These are phyloP conservation scores for Penicillium oxalicum DNA, from an alignment of 2,329 filamentous ascomycete species.

Conservation along the genomic window DNA sequence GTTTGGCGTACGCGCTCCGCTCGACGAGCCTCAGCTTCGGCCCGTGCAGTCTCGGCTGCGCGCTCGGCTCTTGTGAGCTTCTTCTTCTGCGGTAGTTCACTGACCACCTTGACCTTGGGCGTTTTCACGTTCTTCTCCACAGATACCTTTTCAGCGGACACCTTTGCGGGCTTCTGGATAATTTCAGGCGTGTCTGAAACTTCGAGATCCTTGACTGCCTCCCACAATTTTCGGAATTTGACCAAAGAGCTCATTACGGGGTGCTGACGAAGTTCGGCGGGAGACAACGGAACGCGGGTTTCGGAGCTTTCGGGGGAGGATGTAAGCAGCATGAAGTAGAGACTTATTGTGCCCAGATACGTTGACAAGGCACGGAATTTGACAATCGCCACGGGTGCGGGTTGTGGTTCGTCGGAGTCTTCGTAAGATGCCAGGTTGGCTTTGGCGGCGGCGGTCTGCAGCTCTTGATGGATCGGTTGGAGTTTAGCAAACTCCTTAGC, in stretches of 20 bases:
- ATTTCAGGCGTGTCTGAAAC: slow-evolving; percentile 37
- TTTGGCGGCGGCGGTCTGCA: slow-evolving; percentile 54
- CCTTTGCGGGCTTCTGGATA: slow-evolving; percentile 18
- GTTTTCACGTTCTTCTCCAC: slow-evolving; percentile 19
- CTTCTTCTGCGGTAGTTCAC: slow-evolving; percentile 32
- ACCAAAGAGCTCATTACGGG: slow-evolving; percentile 82
- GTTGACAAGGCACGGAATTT: slow-evolving; percentile 77
- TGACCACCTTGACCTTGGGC: slow-evolving; percentile 34
- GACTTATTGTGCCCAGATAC: slow-evolving; percentile 78
- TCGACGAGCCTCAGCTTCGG: slow-evolving; percentile 48
- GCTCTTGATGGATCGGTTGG: slow-evolving; percentile 54
- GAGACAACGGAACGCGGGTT: slow-evolving; percentile 57
- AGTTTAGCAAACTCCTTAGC: slow-evolving; percentile 72
- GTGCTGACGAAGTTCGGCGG: slow-evolving; percentile 79
- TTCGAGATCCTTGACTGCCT: slow-evolving; percentile 62
- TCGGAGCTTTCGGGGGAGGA: slow-evolving; percentile 59
- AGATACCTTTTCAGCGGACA: slow-evolving; percentile 8
- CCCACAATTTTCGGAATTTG: slow-evolving; percentile 75
- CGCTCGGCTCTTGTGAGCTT: slow-evolving; percentile 46
- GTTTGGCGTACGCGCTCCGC: slow-evolving; percentile 50
- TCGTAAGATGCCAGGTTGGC: slow-evolving; percentile 42
- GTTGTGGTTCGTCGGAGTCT: slow-evolving; percentile 34
- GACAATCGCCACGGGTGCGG: slow-evolving; percentile 53
- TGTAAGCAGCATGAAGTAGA: slow-evolving; percentile 93
- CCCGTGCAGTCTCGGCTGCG: slow-evolving; percentile 49